Evolutionary conservation across 148 eudicot genomes (phyloP), one percentile per base, ranked within the genome.

Genomic region (Limonium bicolor): DNA sequence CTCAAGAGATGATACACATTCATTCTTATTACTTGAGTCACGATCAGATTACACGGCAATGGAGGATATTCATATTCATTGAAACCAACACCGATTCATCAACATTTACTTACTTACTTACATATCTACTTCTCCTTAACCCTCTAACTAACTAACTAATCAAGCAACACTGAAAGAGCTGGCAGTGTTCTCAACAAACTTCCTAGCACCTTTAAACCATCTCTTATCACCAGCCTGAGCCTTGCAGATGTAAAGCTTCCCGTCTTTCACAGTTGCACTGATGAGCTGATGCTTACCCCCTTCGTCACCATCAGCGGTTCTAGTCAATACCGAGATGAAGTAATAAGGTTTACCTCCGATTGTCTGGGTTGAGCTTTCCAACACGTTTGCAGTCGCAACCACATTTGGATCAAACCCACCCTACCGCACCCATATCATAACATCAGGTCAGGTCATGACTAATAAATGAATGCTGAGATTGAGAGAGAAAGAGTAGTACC

Each of bases 211-310:
- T 56, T 92, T 92, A 63, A 92, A 92, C 99, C 99, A 92, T 77
- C 99, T 78, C 77, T 85, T 85, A 74, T 92, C 95, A 4, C 99
- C 99, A 1, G 99, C 99, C 55, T 92, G 95, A 21, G 99, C 94
- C 73, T 92, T 92, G 86, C 95, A 92, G 18, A 92, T 78, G 70
- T 80, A 84, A 8, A 90, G 82, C 69, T 90, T 82, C 5, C 94
- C 92, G 27, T 67, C 70, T 11, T 64, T 60, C n/a, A 77, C 71
- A 0, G 74, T 74, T 27, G 95, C 95, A 3, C 76, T 59, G 28
- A 92, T 92, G 41, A 92, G 50, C 41, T 92, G 99, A 54, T 92
- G 99, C 37, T 92, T 92, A 50, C 99, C 95, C 2, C 99, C 99
- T 42, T 92, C 99, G 18, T 92, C 88, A 27, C 99, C 99, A 7